Percentiles rank a stretch among this genome's conserved stretches.
Conservation (phyloP, 257 asterid genomes). For the Primulina eburnea region DNA sequence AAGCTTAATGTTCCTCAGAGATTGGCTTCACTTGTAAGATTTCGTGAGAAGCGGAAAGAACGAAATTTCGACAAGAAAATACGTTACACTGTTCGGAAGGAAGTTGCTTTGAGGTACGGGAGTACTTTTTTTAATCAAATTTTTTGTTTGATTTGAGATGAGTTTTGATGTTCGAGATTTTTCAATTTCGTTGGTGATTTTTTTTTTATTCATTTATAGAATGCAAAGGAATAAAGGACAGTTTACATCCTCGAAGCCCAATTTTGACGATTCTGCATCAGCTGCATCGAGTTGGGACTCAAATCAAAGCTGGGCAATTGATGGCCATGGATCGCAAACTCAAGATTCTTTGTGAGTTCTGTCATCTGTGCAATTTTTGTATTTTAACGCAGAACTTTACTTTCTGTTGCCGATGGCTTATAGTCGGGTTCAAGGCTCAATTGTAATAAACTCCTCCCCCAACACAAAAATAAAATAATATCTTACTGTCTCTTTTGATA, state of each 20-base stretch:
- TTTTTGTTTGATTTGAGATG: constrained; percentile 9
- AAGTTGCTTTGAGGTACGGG: constrained; percentile 67
- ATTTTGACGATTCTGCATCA: constrained; percentile 58
- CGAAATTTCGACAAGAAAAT: constrained; percentile 76
- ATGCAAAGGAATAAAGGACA: constrained; percentile 85
- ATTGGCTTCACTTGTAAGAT: constrained; percentile 63
- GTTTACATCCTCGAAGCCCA: constrained; percentile 60
- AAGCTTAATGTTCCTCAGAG: constrained; percentile 65
- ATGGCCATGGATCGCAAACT: constrained; percentile 43
- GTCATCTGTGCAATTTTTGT: not conserved
- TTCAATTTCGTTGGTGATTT: not conserved
- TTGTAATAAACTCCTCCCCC: too few species aligned
- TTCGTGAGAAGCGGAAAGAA: constrained; percentile 74
- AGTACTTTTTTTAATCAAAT: constrained; percentile 1
- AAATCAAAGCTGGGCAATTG: constrained; percentile 52
- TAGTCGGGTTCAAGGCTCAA: too few species aligned
- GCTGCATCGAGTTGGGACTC: constrained; percentile 68
- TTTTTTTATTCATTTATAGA: constrained; percentile 33
- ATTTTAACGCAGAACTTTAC: not conserved
- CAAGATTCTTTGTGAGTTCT: constrained; percentile 56
- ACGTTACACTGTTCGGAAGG: constrained; percentile 79
- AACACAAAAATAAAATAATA: too few species aligned
- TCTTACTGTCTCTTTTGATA: constrained; percentile 9
- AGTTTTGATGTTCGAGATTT: not conserved
- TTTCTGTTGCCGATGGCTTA: not conserved